Conservation (phyloP, 106 monocot species). For the Acanthochlamys bracteata region DNA sequence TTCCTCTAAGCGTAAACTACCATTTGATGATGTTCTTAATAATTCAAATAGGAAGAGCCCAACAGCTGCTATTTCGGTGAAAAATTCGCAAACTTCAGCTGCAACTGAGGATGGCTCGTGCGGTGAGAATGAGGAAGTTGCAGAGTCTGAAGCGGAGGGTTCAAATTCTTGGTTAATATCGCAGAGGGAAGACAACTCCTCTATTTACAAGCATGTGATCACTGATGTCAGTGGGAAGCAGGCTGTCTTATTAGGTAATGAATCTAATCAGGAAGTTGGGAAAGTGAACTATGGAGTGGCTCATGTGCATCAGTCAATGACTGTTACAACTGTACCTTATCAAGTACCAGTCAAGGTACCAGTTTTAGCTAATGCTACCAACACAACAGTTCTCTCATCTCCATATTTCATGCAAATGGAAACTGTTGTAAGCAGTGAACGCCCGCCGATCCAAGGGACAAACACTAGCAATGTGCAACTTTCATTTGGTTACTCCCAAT, state of each 20-base stretch:
- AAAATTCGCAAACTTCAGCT: constrained; percentile 38
- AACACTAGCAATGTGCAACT: constrained; percentile 32
- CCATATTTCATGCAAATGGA: constrained; percentile 38
- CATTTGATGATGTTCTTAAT: constrained; percentile 39
- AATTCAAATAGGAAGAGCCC: constrained; percentile 25
- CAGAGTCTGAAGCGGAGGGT: constrained; percentile 74
- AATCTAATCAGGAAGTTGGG: constrained; percentile 26
- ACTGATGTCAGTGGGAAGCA: constrained; percentile 22
- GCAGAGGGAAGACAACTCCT: constrained; percentile 31
- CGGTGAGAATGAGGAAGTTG: constrained; percentile 71
- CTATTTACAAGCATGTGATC: constrained; percentile 23
- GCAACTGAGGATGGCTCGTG: constrained; percentile 49
- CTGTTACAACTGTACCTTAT: constrained; percentile 23
- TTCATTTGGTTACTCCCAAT: constrained; percentile 70
- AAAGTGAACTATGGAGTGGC: constrained; percentile 41
- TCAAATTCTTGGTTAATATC: constrained; percentile 57
- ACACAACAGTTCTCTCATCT: constrained; percentile 23
- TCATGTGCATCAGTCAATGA: constrained; percentile 37
- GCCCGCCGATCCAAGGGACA: constrained; percentile 6
- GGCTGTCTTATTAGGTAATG: constrained; percentile 12
- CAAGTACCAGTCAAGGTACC: constrained; percentile 22
- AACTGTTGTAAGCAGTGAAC: constrained; percentile 28
- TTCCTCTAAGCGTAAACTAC: constrained; percentile 41
- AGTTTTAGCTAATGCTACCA: constrained; percentile 14
- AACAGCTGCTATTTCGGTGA: constrained; percentile 18